Percentiles rank a stretch among this genome's conserved stretches.
Evolutionary conservation across 2,329 filamentous ascomycete genomes (phyloP).

Genomic region (Lasiodiplodia hormozganensis): DNA sequence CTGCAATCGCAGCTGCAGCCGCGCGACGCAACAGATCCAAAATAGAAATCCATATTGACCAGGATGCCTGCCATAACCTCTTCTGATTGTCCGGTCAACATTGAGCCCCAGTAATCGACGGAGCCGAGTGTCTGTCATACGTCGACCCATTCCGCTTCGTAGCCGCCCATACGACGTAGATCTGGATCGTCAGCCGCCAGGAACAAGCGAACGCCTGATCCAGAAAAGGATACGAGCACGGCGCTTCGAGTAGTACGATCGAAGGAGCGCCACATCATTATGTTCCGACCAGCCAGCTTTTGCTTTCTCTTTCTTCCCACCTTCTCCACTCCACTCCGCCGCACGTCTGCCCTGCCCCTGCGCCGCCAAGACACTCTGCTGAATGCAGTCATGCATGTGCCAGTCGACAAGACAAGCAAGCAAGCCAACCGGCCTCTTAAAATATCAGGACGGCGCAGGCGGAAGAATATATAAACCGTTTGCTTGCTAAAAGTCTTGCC

Average conservation of each 20-base stretch:
- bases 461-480: neutral
- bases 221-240: constrained; percentile 8
- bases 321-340: neutral
- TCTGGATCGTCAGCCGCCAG: constrained; percentile 19
- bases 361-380: neutral
- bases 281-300: neutral
- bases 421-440: neutral
- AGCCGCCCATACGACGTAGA: neutral
- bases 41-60: neutral
- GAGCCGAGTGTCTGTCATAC: neutral
- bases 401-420: neutral
- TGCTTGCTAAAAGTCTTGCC: neutral
- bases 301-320: neutral
- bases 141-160: neutral
- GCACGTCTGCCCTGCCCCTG: neutral
- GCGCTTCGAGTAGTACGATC: constrained; percentile 14
- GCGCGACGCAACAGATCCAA: neutral
- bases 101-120: neutral
- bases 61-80: neutral
- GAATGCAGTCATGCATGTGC: neutral
- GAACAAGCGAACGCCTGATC: neutral
- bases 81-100: neutral
- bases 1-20: neutral
- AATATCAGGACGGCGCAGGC: no score
- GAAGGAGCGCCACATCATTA: neutral